Evolutionary conservation across 2,329 filamentous ascomycete species (phyloP).

Genomic region (Botrytis aclada): DNA sequence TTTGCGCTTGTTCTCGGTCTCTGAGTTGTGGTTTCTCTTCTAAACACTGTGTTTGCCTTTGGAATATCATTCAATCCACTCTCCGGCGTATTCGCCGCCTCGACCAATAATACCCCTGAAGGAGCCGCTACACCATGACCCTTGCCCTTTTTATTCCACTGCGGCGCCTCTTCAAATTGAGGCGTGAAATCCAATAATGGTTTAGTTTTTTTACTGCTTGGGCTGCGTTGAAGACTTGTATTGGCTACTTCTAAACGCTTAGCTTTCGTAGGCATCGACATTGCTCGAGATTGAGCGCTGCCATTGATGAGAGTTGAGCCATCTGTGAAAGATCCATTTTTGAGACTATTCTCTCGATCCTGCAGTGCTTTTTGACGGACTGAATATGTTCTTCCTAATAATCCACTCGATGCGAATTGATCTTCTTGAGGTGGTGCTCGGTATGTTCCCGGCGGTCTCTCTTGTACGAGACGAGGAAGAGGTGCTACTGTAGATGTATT

Average conservation of each 20-base stretch:
- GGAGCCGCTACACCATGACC: constrained; percentile 47
- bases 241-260: constrained; percentile 17
- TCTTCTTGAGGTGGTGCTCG: constrained; percentile 29
- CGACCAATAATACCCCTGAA: constrained; percentile 46
- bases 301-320: constrained; percentile 57
- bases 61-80: constrained; percentile 24
- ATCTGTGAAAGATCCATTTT: constrained; percentile 48
- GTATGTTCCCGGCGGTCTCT: constrained; percentile 30
- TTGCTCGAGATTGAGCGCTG: constrained; percentile 31
- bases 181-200: constrained; percentile 68
- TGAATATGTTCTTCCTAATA: constrained; percentile 50
- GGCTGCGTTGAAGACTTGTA: constrained; percentile 19
- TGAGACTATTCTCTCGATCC: constrained; percentile 28
- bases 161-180: constrained; percentile 60
- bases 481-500: constrained; percentile 27
- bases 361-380: constrained; percentile 42
- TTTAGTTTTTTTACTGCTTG: constrained; percentile 38
- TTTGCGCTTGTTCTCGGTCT: constrained; percentile 20
- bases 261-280: constrained; percentile 26
- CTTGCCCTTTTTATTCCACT: constrained; percentile 52
- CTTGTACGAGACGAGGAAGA: background rate
- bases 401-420: constrained; percentile 46
- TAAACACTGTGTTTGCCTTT: constrained; percentile 28
- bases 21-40: constrained; percentile 25
- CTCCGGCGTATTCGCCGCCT: constrained; percentile 41